phyloP scores from a whole-genome alignment of 371 early-diverging fungal species.

The Mucor saturninus region DNA sequence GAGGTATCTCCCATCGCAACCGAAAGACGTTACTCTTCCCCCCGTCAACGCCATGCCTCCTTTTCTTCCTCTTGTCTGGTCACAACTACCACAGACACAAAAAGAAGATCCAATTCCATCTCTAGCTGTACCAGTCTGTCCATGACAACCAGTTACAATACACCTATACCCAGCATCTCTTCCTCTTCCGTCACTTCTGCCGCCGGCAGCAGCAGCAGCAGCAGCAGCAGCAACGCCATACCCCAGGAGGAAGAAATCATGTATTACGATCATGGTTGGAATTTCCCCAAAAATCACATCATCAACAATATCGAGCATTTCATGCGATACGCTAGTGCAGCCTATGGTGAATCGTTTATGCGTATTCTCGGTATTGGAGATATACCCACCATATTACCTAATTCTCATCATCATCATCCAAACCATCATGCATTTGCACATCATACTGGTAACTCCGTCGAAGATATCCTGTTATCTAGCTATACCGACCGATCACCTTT shows the following conservation, averaged over 20 bases:
- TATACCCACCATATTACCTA: constrained; percentile 53
- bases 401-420: constrained; percentile 51
- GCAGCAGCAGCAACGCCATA: background rate
- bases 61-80: background rate
- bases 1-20: background rate
- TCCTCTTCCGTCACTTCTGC: no score
- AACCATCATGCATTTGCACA: constrained; percentile 79
- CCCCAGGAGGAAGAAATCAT: constrained; percentile 1
- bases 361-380: constrained; percentile 77
- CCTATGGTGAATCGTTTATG: constrained; percentile 87
- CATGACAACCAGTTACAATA: constrained; percentile 7
- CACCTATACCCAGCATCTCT: constrained; percentile 1
- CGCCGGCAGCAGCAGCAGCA: no score
- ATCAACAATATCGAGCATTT: constrained; percentile 77
- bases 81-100: background rate
- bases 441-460: constrained; percentile 70
- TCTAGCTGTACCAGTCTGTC: constrained; percentile 12
- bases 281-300: constrained; percentile 65
- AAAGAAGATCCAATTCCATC: constrained; percentile 14
- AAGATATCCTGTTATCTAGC: constrained; percentile 73
- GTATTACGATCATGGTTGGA: constrained; percentile 4
- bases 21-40: constrained; percentile 16
- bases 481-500: constrained; percentile 55
- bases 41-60: constrained; percentile 11
- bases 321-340: constrained; percentile 79